Percentiles rank a stretch among this genome's conserved stretches.
Evolutionary conservation across 2,329 filamentous ascomycete genomes (phyloP).

Genomic region (Aspergillus pseudoviridinutans): DNA sequence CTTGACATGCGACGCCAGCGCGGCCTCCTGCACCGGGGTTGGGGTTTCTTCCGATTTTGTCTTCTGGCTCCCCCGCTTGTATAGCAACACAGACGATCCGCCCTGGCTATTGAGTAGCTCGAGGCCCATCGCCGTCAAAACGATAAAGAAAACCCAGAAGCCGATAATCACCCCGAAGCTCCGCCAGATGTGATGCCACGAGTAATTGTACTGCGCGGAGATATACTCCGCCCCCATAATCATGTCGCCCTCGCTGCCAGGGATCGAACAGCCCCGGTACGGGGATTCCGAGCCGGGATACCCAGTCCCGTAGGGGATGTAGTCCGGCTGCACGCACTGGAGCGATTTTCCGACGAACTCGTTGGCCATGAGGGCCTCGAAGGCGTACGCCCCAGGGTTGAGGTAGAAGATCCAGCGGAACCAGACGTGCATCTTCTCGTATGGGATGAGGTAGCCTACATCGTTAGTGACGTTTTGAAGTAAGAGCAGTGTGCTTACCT

Average conservation of each 20-base stretch:
- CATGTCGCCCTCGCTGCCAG: slow-evolving; percentile 24
- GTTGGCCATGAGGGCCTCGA: slow-evolving; percentile 64
- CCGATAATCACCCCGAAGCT: slow-evolving; percentile 75
- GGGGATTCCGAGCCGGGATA: slow-evolving; percentile 31
- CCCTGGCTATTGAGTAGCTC: slow-evolving; percentile 50
- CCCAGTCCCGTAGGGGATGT: slow-evolving; percentile 42
- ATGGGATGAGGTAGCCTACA: slow-evolving; percentile 57
- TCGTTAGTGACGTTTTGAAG: not conserved
- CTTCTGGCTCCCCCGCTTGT: slow-evolving; percentile 30
- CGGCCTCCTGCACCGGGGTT: not conserved
- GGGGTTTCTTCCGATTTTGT: not conserved
- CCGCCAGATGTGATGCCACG: slow-evolving; percentile 55
- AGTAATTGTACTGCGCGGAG: slow-evolving; percentile 51
- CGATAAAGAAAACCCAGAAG: slow-evolving; percentile 70
- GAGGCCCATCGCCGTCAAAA: slow-evolving; percentile 69
- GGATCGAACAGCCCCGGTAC: slow-evolving; percentile 29
- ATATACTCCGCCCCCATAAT: slow-evolving; percentile 55
- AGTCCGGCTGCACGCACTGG: slow-evolving; percentile 48
- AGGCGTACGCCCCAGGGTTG: slow-evolving; percentile 63
- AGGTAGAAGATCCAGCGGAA: slow-evolving; percentile 61
- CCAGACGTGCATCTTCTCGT: slow-evolving; percentile 58
- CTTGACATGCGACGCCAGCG: slow-evolving; percentile 52
- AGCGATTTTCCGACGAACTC: slow-evolving; percentile 59
- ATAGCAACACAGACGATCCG: slow-evolving; percentile 30
- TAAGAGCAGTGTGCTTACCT: slow-evolving; percentile 13